These are phyloP conservation scores for Rosa chinensis DNA, from an alignment of 306 rosid genomes.

Conservation along the genomic window DNA sequence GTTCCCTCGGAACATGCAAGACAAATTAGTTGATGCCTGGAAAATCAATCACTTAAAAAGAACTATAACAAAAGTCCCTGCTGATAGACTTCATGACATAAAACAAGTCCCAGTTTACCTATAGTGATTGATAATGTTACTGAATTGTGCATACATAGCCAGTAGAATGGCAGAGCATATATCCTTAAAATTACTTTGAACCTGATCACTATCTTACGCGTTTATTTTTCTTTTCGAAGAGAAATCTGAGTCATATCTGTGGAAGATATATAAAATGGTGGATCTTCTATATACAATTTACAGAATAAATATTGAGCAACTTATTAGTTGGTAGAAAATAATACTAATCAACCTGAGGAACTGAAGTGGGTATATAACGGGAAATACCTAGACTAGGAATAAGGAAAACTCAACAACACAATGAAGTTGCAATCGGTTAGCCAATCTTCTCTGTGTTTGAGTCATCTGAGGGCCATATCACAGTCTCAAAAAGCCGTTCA, in stretches of 20 bases:
- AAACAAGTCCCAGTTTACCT: background rate
- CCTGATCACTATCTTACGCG: background rate
- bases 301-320: constrained; percentile 6
- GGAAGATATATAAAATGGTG: background rate
- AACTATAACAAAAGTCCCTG: background rate
- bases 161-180: background rate
- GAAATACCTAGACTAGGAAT: constrained; percentile 40
- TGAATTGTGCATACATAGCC: background rate
- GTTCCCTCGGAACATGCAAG: background rate
- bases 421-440: constrained; percentile 29
- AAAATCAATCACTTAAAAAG: background rate
- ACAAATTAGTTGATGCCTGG: background rate
- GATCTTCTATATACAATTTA: constrained; percentile 37
- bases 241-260: background rate
- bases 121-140: background rate
- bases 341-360: constrained; percentile 26
- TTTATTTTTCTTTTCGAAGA: background rate
- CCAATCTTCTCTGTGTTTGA: constrained; percentile 85
- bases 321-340: constrained; percentile 26
- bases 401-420: constrained; percentile 20
- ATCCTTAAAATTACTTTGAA: background rate
- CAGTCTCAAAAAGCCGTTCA: constrained; percentile 86
- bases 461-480: constrained; percentile 99
- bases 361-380: constrained; percentile 23
- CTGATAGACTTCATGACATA: background rate